Evolutionary conservation across 2,329 filamentous ascomycete genomes (phyloP), one percentile per base, ranked within the genome.

Genomic region (Aureobasidium sp.): DNA sequence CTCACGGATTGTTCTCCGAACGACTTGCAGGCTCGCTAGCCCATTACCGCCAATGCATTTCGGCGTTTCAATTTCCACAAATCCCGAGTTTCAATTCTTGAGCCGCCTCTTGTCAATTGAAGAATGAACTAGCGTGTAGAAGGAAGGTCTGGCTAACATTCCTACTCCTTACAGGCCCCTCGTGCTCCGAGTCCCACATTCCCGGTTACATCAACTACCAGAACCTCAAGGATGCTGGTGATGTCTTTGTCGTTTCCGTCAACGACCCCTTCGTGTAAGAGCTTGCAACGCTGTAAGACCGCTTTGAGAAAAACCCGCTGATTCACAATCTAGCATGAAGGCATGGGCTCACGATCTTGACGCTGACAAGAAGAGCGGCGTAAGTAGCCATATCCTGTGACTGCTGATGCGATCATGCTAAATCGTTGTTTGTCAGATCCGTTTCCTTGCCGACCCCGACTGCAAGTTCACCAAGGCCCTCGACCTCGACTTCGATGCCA

Each of bases 251-350:
- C 44, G 86, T 97, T 62, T 87, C 89, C 17, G 92, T 97, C 72
- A 97, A 97, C 73, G 93, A 97, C 74, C 85, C 91, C 22, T 97
- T 97, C 74, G 92, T 96, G 89, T 95, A 81, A 51, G 68, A 62
- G 22, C 39, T 47, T 20, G 36, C 45, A 47, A 59, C 29, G 29
- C 20, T 25, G 42, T 8, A 36, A 25, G 37, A 31, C 15, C 2
- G 17, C 14, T 31, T 20, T 8, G 2, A 29, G 47, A 5, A 2
- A 44, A 44, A n/a, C 8, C 9, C 17, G 14, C 39, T 44, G n/a
- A 31, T 29, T 11, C 15, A 2, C 36, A 39, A 37, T 55, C 37
- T 65, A 94, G 90, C 49, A 96, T 92, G 84, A 95, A 95, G 76
- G 92, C 91, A 5, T 97, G 92, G 91, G 86, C 79, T 51, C 84